phyloP scores from a whole-genome alignment of 495 filamentous ascomycete species.

The Daldinia decipiens region DNA sequence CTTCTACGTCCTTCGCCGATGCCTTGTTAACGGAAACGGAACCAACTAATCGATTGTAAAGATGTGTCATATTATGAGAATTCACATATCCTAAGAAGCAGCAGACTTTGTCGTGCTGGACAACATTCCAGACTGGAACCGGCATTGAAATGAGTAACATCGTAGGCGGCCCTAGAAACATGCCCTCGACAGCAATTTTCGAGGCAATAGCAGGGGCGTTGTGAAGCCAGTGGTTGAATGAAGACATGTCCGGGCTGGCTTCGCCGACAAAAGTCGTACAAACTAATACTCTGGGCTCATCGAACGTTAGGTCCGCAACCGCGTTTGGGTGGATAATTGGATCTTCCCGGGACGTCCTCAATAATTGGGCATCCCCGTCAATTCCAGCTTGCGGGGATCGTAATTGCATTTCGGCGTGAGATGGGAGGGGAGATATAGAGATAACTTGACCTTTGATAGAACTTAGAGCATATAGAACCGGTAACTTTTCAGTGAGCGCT shows the following conservation, averaged over 20 bases:
- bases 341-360: conserved; percentile 50
- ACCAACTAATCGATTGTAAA: conserved; percentile 63
- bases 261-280: conserved; percentile 68
- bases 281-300: conserved; percentile 63
- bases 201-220: conserved; percentile 59
- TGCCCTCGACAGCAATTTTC: conserved; percentile 66
- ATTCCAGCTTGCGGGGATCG: conserved; percentile 54
- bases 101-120: conserved; percentile 67
- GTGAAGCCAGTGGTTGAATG: conserved; percentile 66
- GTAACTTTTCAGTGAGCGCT: conserved; percentile 52
- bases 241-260: conserved; percentile 66
- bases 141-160: conserved; percentile 68
- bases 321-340: conserved; percentile 52
- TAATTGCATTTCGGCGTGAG: conserved; percentile 48
- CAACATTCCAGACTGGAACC: conserved; percentile 63
- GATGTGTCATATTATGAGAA: conserved; percentile 66
- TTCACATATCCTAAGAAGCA: conserved; percentile 65
- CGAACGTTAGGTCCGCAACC: conserved; percentile 61
- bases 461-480: conserved; percentile 60
- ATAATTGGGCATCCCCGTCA: conserved; percentile 49
- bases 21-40: conserved; percentile 51
- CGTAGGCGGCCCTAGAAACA: conserved; percentile 67
- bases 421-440: conserved; percentile 55
- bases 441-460: conserved; percentile 59
- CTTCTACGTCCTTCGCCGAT: conserved; percentile 59